Percentiles rank a stretch among this genome's conserved stretches.
Evolutionary conservation across 2,329 filamentous ascomycete genomes (phyloP).

Genomic region (Calonectria crousiana): DNA sequence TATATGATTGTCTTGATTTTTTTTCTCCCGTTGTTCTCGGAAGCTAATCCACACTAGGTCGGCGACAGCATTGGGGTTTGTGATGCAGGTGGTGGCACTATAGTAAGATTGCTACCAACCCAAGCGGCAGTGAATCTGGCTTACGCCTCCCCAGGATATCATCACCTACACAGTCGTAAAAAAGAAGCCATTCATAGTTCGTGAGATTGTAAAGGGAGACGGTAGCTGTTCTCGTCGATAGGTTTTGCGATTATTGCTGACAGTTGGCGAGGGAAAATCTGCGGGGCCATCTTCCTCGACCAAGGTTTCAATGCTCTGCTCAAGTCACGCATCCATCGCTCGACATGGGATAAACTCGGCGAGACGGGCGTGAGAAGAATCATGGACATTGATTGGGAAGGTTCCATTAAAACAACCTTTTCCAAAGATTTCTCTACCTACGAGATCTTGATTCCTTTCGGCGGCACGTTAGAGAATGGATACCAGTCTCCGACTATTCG

Average conservation of each 20-base stretch:
- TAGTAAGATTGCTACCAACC: slow-evolving; percentile 41
- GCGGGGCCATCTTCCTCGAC: slow-evolving; percentile 57
- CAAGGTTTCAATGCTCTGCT: slow-evolving; percentile 49
- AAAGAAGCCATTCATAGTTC: slow-evolving; percentile 44
- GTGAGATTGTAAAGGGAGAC: slow-evolving; percentile 54
- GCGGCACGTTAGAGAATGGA: neutral
- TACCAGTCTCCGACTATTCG: slow-evolving; percentile 15
- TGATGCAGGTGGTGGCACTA: slow-evolving; percentile 54
- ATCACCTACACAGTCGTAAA: slow-evolving; percentile 53
- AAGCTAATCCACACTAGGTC: slow-evolving; percentile 7
- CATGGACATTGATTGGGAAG: slow-evolving; percentile 45
- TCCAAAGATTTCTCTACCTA: slow-evolving; percentile 17
- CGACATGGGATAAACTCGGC: slow-evolving; percentile 28
- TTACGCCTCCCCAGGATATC: slow-evolving; percentile 48
- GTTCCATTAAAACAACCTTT: slow-evolving; percentile 46
- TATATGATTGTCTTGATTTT: neutral
- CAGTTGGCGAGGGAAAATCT: slow-evolving; percentile 48
- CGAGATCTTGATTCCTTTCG: slow-evolving; percentile 24
- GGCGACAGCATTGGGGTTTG: slow-evolving; percentile 50
- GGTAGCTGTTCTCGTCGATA: slow-evolving; percentile 37
- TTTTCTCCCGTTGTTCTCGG: neutral
- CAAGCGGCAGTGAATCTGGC: neutral
- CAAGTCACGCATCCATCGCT: slow-evolving; percentile 33
- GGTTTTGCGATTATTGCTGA: neutral
- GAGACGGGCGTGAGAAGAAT: slow-evolving; percentile 18